phyloP scores from a whole-genome alignment of 805 yeast species.

The Candida nemodendra region DNA sequence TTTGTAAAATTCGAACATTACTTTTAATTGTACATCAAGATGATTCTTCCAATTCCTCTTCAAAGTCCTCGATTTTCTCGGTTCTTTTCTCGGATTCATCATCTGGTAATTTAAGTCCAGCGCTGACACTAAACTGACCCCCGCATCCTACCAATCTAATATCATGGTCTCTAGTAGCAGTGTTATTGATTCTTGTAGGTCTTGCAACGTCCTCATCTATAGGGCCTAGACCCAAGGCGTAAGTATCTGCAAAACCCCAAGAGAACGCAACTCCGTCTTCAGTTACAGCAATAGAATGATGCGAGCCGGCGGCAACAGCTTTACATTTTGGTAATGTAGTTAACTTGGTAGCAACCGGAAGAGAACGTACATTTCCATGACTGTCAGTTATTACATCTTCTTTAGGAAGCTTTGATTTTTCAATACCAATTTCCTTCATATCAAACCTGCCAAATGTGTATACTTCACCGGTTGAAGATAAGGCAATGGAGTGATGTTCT shows the following conservation, averaged over 20 bases:
- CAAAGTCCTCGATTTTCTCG: slow-evolving; percentile 52
- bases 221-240: slow-evolving; percentile 88
- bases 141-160: slow-evolving; percentile 84
- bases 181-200: slow-evolving; percentile 89
- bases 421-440: slow-evolving; percentile 88
- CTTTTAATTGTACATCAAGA: too few relatives aligned
- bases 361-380: slow-evolving; percentile 76
- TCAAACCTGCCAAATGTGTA: slow-evolving; percentile 89
- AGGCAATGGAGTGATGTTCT: slow-evolving; percentile 87
- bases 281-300: slow-evolving; percentile 85
- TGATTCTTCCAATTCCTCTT: slow-evolving; percentile 27
- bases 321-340: slow-evolving; percentile 55
- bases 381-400: slow-evolving; percentile 69
- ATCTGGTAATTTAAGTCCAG: slow-evolving; percentile 64
- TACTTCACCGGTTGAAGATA: slow-evolving; percentile 69
- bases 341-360: slow-evolving; percentile 80
- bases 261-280: slow-evolving; percentile 82
- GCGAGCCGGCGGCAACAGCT: slow-evolving; percentile 79
- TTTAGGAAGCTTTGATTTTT: slow-evolving; percentile 62
- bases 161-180: slow-evolving; percentile 83
- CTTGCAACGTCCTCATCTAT: slow-evolving; percentile 81
- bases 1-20: too few relatives aligned
- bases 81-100: slow-evolving; percentile 49
- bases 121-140: slow-evolving; percentile 92
- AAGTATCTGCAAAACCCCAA: slow-evolving; percentile 98